Base-by-base conservation (phyloP, 306 rosid genomes). In the Malus sieversii region DNA sequence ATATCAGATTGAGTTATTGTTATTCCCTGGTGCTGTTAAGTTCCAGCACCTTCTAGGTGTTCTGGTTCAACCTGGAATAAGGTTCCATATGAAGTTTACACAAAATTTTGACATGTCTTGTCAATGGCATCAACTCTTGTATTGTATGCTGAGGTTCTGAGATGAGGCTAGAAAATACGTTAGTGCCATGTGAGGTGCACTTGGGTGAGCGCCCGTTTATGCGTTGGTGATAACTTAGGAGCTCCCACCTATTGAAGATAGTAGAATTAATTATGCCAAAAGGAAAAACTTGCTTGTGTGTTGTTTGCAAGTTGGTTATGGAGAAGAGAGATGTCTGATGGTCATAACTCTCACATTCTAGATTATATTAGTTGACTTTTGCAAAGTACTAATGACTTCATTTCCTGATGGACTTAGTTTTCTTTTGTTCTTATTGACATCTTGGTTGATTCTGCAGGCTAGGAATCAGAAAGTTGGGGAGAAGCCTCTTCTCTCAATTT, bases 391-490 rank as follows among this genome's bases (percentile, higher is more conserved):
- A 20, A 33, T 60, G 20, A 30, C 66, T 71, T 18, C 20, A 45
- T 51, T 66, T 68, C 13, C 32, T 53, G 75, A 48, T n/a, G 48
- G 13, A 60, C 44, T 42, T 66, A 62, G n/a, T 35, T 22, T 32
- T 45, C 75, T 76, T 66, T 83, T 42, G 64, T 67, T 76, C 74
- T 66, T 63, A 40, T 10, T 64, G 79, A 38, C 73, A 45, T 78
- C 78, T 52, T 83, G 78, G 53, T 83, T 87, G 58, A 51, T 68
- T 89, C 62, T 87, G 90, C 97, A 96, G 99, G 90, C 99, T 86
- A 90, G 97, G 88, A 48, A 90, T 72, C 91, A 92, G 83, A 96
- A 92, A 77, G 99, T 96, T 64, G 99, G 99, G 86, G 99, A 96
- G 90, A 96, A 90, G 77, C 92, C 99, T 82, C 93, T 95, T 83